Evolutionary conservation across 139 green algal species (phyloP), one percentile per base, ranked within the genome.

Genomic region (Micractinium sp.): DNA sequence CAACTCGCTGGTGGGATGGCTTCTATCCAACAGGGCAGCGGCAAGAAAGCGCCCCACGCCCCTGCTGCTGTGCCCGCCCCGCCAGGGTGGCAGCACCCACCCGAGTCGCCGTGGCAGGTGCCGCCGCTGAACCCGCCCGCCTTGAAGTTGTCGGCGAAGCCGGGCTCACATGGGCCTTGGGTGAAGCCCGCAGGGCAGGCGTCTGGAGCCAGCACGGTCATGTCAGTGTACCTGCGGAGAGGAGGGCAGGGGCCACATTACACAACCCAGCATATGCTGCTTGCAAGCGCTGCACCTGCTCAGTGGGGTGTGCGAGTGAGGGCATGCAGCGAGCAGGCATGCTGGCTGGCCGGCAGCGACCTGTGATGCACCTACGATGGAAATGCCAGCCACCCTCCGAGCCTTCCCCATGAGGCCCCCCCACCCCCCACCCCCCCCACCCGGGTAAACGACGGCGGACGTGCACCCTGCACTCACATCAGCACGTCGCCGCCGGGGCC

Each of bases 161-260:
- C 80, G 31, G 23, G 80, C 23, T 61, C 22, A 1, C 3, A 15
- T 15, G 33, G 31, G 71, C 31, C 23, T 15, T 77, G 3, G 3
- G 71, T 39, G 47, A 56, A 56, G 47, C 47, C 47, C 47, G 9
- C 47, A 56, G 76, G 76, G 76, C 76, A 82, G 18, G 22, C 35
- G n/a, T 19, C 35, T 36, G 20, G 5, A 13, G 35, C 76, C 14
- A 73, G 35, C 22, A 71, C 53, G 1, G 14, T 73, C 7, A 85
- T 53, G 80, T 85, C 53, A 2, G 80, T 85, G 53, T 85, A 85
- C 29, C 80, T 77, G 71, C 67, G 67, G 67, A n/a, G n/a, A n/a
- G n/a, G 22, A 33, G 47, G 9, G 47, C 7, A 56, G 47, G 47
- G 63, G 63, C 14, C 20, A 29, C 63, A 73, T n/a, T n/a, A n/a